Evolutionary conservation across 805 yeast genomes (phyloP), one percentile per base, ranked within the genome.

Genomic region (Zygosaccharomyces siamensis): DNA sequence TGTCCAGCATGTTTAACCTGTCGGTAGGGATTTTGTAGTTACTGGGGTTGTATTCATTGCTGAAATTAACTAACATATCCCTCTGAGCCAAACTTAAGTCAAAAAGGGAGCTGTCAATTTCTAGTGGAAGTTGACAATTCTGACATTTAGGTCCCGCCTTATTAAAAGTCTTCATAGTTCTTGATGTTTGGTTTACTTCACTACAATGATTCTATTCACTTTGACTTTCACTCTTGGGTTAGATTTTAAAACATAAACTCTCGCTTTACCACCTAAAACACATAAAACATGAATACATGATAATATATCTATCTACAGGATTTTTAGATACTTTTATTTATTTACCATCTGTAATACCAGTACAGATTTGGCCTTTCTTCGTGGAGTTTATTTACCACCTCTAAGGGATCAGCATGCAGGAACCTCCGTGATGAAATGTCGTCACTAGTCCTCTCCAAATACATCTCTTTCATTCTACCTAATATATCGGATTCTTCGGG

Each of bases 81-180:
- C 70, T 62, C 54, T 77, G 81, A 1, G 78, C 73, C 7, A 70
- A 53, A 37, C 75, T 72, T 14, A 78, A 57, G 47, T 69, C 69
- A 35, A 68, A 50, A n/a, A 78, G 60, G 1, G 80, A 68, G 7
- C 69, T 66, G 50, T 77, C 77, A 18, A 78, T 53, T 35, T 57
- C 57, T 4, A 78, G 53, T 0, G 77, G 75, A 4, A 69, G 52
- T 39, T 71, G 70, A 59, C 83, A 78, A 48, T 72, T 67, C 54
- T 72, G 79, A 59, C 83, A 78, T 51, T 56, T 60, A 32, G 57
- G 35, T 6, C 27, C 23, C 18, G 40, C 21, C 7, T 51, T 52
- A 12, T 46, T 48, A 38, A 14, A 44, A 37, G 30, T 40, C 27
- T 43, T 48, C 54, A 51, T 47, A 31, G 6, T 31, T 42, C 7